Percentiles rank a stretch among this genome's conserved stretches.
Evolutionary conservation across 1,284 basidiomycete genomes (phyloP).

Genomic region (Takashimella tepidaria): DNA sequence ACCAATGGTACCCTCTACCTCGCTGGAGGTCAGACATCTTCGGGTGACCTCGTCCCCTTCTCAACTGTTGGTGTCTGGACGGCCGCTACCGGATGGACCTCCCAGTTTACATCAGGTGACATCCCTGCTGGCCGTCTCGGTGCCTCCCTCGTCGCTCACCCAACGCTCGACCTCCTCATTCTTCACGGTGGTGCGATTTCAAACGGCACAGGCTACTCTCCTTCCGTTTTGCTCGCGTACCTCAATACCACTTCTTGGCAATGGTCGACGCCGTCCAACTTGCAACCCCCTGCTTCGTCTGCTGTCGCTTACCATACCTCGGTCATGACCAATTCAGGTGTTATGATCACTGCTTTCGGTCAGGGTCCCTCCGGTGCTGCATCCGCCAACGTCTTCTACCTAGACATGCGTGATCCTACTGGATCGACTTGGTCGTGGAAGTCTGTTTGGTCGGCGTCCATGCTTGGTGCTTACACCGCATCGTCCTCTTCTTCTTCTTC

Average conservation of each 20-base stretch:
- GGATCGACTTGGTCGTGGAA: conserved; percentile 39
- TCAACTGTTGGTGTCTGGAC: conserved; percentile 39
- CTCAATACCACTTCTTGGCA: conserved; percentile 44
- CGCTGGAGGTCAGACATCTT: conserved; percentile 37
- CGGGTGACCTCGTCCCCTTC: conserved; percentile 34
- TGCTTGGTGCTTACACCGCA: conserved; percentile 25
- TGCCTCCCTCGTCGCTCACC: conserved; percentile 44
- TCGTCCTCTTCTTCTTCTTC: conserved; percentile 3
- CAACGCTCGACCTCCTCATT: conserved; percentile 35
- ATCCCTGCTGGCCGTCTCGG: conserved; percentile 41
- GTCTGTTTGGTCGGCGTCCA: conserved; percentile 34
- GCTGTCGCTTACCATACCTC: conserved; percentile 43
- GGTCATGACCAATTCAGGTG: conserved; percentile 45
- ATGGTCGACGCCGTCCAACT: conserved; percentile 40
- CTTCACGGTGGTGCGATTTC: conserved; percentile 40
- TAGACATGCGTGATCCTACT: conserved; percentile 42
- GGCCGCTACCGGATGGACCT: conserved; percentile 31
- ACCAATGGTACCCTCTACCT: conserved; percentile 36
- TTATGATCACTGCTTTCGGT: conserved; percentile 47
- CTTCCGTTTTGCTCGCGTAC: conserved; percentile 32
- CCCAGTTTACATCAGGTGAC: conserved; percentile 34
- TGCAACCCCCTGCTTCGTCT: conserved; percentile 37
- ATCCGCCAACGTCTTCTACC: conserved; percentile 34
- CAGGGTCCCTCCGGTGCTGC: conserved; percentile 28
- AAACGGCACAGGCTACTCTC: conserved; percentile 17